Base-by-base conservation (phyloP, 345 rosid genomes). In the Hibiscus tridactylites region DNA sequence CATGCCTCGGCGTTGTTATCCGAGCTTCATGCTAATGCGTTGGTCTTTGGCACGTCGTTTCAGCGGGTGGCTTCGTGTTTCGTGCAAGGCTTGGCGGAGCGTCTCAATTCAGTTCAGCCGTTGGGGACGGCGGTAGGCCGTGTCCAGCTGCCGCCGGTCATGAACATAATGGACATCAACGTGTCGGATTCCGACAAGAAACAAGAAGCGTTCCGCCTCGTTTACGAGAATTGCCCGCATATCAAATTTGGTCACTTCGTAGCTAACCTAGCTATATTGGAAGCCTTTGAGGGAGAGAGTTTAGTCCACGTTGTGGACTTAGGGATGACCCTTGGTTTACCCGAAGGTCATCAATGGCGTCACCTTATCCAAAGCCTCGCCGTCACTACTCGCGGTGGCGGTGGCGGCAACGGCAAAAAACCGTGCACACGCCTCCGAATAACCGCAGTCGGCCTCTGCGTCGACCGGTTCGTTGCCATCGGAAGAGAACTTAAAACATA, bases 241-340 rank as follows among this genome's bases (percentile, higher is more conserved):
- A 81, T 88, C 47, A 83, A 71, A 72, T 88, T 85, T 35, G 83
- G 90, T 68, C 92, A 88, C 74, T 88, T 82, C 59, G 74, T 86
- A 31, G 87, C 90, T 54, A 88, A 88, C 54, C 54, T 76, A 3
- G 72, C 83, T 0, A 86, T 88, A 80, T 74, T 88, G 92, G 92
- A 88, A 88, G 88, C 90, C 87, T 84, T 88, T 88, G 92, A 84
- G 88, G 86, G 92, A 84, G 87, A 85, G 83, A 79, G 82, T 85
- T 82, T 68, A 9, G 88, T 88, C 77, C 92, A 88, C 71, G 85
- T 86, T 4, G 83, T 88, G 76, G 92, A 88, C 83, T 53, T 88
- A 58, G 92, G 90, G 39, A 86, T 88, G 90, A 80, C 87, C 78
- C 86, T 84, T 33, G 90, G 87, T 67, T 71, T 88, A 39, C 81